Base-by-base conservation (phyloP, 2,329 filamentous ascomycete genomes). In the Samsoniella hepiali region DNA sequence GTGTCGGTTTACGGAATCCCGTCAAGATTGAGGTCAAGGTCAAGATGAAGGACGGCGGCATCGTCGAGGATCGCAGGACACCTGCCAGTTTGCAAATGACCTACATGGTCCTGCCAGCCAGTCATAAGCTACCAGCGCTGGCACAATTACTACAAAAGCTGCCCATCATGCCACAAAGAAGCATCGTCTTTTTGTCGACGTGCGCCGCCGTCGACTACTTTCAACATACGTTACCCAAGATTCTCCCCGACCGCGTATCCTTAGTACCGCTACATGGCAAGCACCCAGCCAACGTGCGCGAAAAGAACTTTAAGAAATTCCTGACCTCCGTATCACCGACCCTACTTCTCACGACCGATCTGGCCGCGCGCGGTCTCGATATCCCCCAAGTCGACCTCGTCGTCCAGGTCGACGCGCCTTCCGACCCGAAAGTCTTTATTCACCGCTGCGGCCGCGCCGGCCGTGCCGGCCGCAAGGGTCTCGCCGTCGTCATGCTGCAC, bases 201-300 rank as follows among this genome's bases (percentile, higher is more conserved):
- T 97, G 95, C 74, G 93, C 93, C 38, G 91, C 91, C 0, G 95
- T 99, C 65, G 94, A 98, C 75, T 98, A 98, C 77, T 96, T 96
- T 73, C 88, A 93, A 65, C 85, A 92, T 68, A 80, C 96, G 6
- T 81, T 99, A 1, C 90, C 91, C 0, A 76, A 82, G 2, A 77
- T 97, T 6, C 78, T 99, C 0, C 89, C 90, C 1, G 75, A 82
- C 9, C 81, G 83, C 1, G 91, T 91, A 70, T 79, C 84, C 0
- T 78, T 97, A 3, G 84, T 97, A 8, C 90, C 93, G 0, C 81
- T 99, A 0, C 95, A 99, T 71, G 95, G 95, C 42, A 97, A 98
- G 74, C 91, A 97, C 67, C 89, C 91, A 2, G 87, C 93, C 5
- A 92, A 93, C 69, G 91, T 96, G 8, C 89, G 95, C 63, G 87